Percentiles rank a stretch among this genome's conserved stretches.
These are phyloP conservation scores for Sporothrix luriei DNA, from an alignment of 2,329 filamentous ascomycete genomes.

Conservation along the genomic window DNA sequence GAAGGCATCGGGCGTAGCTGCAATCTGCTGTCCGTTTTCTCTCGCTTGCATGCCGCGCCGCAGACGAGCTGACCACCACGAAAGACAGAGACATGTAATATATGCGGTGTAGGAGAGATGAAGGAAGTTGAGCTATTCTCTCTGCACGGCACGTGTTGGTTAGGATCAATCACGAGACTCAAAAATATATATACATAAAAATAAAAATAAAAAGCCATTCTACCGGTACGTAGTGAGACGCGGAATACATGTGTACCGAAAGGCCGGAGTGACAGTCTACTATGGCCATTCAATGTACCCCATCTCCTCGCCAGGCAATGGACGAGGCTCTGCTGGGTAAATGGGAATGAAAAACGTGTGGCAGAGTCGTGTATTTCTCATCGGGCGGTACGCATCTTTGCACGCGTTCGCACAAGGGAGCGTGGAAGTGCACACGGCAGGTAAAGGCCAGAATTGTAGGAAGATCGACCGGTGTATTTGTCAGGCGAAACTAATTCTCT, in stretches of 20 bases:
- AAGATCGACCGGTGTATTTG: background rate
- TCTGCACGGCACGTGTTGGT: background rate
- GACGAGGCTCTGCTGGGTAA: background rate
- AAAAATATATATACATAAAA: background rate
- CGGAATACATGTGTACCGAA: background rate
- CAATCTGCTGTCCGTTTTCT: constrained; percentile 13
- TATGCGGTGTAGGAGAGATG: background rate
- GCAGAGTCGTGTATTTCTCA: no score
- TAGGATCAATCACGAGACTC: background rate
- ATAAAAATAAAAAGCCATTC: background rate
- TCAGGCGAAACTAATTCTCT: no score
- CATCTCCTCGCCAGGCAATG: background rate
- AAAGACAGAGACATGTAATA: background rate
- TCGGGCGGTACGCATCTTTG: no score
- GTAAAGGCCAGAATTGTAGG: background rate
- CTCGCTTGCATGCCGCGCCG: constrained; percentile 21
- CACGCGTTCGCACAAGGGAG: no score
- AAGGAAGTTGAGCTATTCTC: background rate
- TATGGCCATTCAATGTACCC: background rate
- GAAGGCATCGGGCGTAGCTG: constrained; percentile 4
- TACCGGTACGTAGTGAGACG: background rate
- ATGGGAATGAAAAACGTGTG: background rate
- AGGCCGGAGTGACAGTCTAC: background rate
- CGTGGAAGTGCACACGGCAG: background rate
- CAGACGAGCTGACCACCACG: constrained; percentile 15